Percentiles rank a stretch among this genome's conserved stretches.
These are phyloP conservation scores for Halophytophthora batemanensis DNA, from an alignment of 352 stramenopile genomes.

Conservation along the genomic window DNA sequence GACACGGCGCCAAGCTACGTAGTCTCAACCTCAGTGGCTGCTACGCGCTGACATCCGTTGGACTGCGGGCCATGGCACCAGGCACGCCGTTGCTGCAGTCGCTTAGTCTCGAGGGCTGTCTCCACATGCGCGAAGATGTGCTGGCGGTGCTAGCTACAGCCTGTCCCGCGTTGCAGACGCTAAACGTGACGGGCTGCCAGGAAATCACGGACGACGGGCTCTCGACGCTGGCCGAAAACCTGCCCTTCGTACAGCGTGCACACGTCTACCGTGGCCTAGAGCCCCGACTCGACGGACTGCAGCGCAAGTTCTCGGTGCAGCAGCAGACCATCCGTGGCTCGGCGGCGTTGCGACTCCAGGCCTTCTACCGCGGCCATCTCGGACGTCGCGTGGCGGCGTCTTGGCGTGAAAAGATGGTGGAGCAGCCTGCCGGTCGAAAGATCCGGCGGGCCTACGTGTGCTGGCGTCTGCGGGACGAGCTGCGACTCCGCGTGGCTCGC, in stretches of 20 bases:
- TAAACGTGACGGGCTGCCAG: constrained; percentile 73
- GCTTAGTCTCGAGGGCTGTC: constrained; percentile 66
- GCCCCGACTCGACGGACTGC: constrained; percentile 40
- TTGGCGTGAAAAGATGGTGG: constrained; percentile 56
- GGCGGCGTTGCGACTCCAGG: constrained; percentile 66
- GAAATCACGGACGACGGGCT: constrained; percentile 77
- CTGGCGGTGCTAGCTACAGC: constrained; percentile 47
- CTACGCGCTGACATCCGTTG: constrained; percentile 53
- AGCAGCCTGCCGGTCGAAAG: constrained; percentile 39
- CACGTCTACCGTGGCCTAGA: constrained; percentile 58
- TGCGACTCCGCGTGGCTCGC: constrained; percentile 28
- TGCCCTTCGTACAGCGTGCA: constrained; percentile 64
- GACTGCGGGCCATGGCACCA: constrained; percentile 44
- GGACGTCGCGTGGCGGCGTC: constrained; percentile 42
- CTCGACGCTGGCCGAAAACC: constrained; percentile 56
- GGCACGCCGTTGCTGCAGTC: constrained; percentile 55
- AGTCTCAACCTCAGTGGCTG: constrained; percentile 61
- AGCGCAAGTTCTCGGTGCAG: constrained; percentile 71
- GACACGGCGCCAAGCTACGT: constrained; percentile 42
- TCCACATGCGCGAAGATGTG: constrained; percentile 68
- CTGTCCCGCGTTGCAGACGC: constrained; percentile 54
- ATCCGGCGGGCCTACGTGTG: constrained; percentile 54
- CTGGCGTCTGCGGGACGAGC: constrained; percentile 41
- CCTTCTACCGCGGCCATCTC: constrained; percentile 54
- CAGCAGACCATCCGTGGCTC: constrained; percentile 73